phyloP scores from a whole-genome alignment of 352 stramenopile genomes.

The Globisporangium polare region DNA sequence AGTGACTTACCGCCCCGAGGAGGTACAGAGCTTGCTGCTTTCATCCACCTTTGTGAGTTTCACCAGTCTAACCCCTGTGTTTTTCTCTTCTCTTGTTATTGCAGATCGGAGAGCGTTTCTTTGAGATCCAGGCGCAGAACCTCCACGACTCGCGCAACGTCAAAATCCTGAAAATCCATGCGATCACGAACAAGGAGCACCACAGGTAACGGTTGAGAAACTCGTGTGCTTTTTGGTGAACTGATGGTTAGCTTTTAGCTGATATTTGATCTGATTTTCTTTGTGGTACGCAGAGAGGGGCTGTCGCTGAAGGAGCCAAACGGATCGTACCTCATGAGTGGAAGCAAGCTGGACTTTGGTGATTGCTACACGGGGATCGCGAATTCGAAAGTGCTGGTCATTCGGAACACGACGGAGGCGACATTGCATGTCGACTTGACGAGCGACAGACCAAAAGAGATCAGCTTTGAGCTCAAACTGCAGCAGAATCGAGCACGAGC shows the following conservation, averaged over 20 bases:
- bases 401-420: conserved; percentile 84
- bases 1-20: conserved; percentile 77
- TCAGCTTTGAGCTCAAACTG: conserved; percentile 86
- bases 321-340: conserved; percentile 83
- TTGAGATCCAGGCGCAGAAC: conserved; percentile 86
- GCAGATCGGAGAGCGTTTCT: conserved; percentile 80
- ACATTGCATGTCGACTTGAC: conserved; percentile 82
- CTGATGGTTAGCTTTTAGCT: background rate
- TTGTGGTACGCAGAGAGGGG: conserved; percentile 50
- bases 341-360: conserved; percentile 85
- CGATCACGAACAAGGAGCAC: conserved; percentile 86
- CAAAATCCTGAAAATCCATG: conserved; percentile 84
- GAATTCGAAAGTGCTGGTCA: conserved; percentile 75
- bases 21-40: conserved; percentile 31
- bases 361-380: conserved; percentile 85
- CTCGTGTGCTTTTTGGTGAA: background rate
- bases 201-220: conserved; percentile 45
- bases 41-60: background rate
- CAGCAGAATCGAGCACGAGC: conserved; percentile 66
- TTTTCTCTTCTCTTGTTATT: conserved; percentile 4
- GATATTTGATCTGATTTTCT: background rate
- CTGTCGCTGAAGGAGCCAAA: conserved; percentile 83
- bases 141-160: conserved; percentile 82
- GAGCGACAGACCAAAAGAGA: conserved; percentile 84
- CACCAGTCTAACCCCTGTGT: background rate